Base-by-base conservation (phyloP, 805 yeast species). In the Starmerella sp. region DNA sequence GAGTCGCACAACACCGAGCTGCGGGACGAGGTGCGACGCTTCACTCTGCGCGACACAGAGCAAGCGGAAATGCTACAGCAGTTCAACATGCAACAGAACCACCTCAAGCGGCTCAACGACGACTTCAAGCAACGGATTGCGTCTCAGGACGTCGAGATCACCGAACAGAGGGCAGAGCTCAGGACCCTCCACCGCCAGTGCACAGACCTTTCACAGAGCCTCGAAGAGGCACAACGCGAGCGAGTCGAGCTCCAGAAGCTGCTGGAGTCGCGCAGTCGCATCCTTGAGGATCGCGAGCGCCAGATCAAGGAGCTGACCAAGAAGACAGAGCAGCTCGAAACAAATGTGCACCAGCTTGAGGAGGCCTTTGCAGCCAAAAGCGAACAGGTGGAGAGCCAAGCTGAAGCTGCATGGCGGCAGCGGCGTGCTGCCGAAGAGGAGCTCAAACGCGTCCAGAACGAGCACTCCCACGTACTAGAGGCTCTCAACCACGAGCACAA, bases 101-200 rank as follows among this genome's bases (percentile, higher is more conserved):
- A 36, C 17, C 10, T 46, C 10, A 10, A 46, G 39, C 13, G 49
- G 30, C 38, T 46, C 8, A 46, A 34, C 35, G 39, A 32, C 2
- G 49, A 46, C n/a, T 34, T 46, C 38, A 46, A 46, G 22, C 39
- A 46, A 31, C 28, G 49, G 9, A 8, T 22, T 4, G 17, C 30
- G 5, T 22, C 30, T 3, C 49, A 46, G 15, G 49, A 46, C 31
- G 32, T 28, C 15, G 7, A 34, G n/a, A 46, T 46, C 30, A 17
- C 49, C 30, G 49, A 46, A 14, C 49, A 46, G 9, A n/a, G 39
- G 15, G 49, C 49, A 6, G 49, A 46, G n/a, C 34, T 46, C 30
- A 34, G 39, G 8, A 5, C 49, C 2, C 38, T 46, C 6, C 49
- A 46, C 13, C 30, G 39, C 5, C 39, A 46, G 31, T 34, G 38